Conservation (phyloP, 495 filamentous ascomycete species). For the Hypoxylon rickii region DNA sequence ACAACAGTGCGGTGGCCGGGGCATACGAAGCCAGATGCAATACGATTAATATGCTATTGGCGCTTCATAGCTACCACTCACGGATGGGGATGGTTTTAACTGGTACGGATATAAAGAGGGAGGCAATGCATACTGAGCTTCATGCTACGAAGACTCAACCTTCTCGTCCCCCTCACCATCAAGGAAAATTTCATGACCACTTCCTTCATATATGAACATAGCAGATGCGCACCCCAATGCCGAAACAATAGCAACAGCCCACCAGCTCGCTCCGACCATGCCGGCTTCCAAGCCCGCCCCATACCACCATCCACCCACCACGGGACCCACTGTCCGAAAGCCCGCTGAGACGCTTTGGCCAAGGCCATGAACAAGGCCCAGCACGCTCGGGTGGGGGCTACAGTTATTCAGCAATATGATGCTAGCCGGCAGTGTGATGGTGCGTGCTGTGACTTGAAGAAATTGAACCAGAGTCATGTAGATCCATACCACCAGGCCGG, state of each 20-base stretch:
- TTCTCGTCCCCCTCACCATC: conserved; percentile 65
- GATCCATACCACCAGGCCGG: conserved; percentile 70
- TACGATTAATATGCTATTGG: too few relatives aligned
- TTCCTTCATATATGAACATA: conserved; percentile 72
- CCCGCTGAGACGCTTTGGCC: conserved; percentile 75
- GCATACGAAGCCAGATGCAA: too few relatives aligned
- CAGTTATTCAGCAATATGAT: conserved; percentile 85
- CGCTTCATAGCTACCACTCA: too few relatives aligned
- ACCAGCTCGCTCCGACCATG: conserved; percentile 78
- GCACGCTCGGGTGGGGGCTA: conserved; percentile 76
- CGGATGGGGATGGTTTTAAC: too few relatives aligned
- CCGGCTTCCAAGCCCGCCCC: conserved; percentile 71
- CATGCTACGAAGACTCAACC: too few relatives aligned
- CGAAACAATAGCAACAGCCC: conserved; percentile 68
- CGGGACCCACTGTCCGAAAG: conserved; percentile 75
- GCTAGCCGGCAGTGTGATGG: conserved; percentile 76
- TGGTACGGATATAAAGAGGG: too few relatives aligned
- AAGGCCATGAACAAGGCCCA: conserved; percentile 82
- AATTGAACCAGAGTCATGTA: conserved; percentile 69
- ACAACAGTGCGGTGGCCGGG: too few relatives aligned
- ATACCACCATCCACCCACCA: conserved; percentile 72
- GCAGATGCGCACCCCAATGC: conserved; percentile 63
- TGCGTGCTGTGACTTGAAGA: conserved; percentile 75
- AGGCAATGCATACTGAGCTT: too few relatives aligned
- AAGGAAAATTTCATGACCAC: conserved; percentile 70